phyloP scores from a whole-genome alignment of 2,329 filamentous ascomycete genomes.

The Ascochyta fabae region DNA sequence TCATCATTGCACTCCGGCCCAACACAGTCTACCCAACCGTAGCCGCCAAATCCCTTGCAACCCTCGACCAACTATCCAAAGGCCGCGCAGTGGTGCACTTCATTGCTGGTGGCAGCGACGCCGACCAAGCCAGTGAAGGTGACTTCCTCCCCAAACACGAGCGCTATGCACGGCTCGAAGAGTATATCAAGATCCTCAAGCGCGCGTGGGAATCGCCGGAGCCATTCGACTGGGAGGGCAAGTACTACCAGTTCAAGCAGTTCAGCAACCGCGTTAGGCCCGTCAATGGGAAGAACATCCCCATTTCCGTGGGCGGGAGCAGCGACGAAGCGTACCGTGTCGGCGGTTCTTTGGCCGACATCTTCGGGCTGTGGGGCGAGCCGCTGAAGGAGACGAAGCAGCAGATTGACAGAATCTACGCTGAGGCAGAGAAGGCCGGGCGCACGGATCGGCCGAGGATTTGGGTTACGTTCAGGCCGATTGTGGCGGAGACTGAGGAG shows the following conservation, averaged over 20 bases:
- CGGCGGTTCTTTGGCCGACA: constrained; percentile 65
- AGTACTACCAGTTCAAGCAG: constrained; percentile 66
- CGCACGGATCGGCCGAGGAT: constrained; percentile 63
- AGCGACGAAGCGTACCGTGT: constrained; percentile 66
- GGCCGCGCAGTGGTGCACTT: constrained; percentile 68
- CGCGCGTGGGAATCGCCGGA: constrained; percentile 64
- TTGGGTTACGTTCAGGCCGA: constrained; percentile 70
- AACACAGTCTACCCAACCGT: constrained; percentile 69
- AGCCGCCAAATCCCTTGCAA: constrained; percentile 66
- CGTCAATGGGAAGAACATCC: constrained; percentile 58
- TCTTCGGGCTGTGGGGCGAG: constrained; percentile 70
- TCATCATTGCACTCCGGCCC: constrained; percentile 67
- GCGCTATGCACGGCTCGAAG: constrained; percentile 64
- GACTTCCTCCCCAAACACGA: constrained; percentile 65
- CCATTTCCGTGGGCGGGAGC: constrained; percentile 65
- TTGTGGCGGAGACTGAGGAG: constrained; percentile 66
- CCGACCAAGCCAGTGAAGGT: constrained; percentile 65
- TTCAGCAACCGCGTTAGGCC: constrained; percentile 64
- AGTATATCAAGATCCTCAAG: constrained; percentile 67
- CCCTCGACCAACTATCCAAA: constrained; percentile 64
- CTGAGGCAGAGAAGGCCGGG: constrained; percentile 64
- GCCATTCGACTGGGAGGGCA: constrained; percentile 67
- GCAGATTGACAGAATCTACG: constrained; percentile 67
- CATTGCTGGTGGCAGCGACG: constrained; percentile 67
- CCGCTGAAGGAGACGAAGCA: constrained; percentile 68